phyloP scores from a whole-genome alignment of 2,329 filamentous ascomycete species.

The Sporothrix pseudoabietina region DNA sequence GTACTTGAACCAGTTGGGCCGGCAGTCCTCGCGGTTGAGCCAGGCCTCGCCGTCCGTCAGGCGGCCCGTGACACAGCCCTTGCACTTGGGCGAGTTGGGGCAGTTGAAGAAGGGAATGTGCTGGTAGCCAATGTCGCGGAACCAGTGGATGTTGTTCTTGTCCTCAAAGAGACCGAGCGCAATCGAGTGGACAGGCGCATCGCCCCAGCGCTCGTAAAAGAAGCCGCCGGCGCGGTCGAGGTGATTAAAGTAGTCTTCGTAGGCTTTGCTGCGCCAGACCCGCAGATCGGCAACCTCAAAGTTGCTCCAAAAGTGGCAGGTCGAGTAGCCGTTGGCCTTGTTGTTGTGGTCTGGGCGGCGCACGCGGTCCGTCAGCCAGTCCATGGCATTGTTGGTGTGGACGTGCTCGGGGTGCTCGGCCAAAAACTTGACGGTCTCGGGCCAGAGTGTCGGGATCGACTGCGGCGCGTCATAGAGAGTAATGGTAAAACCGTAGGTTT shows the following conservation, averaged over 20 bases:
- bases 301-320: conserved; percentile 99
- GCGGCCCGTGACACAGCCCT: conserved; percentile 72
- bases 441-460: conserved; percentile 87
- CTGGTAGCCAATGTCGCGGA: conserved; percentile 98
- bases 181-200: conserved; percentile 95
- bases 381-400: conserved; percentile 79
- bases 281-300: conserved; percentile 94
- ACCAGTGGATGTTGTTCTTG: conserved; percentile 90
- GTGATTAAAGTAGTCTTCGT: conserved; percentile 96
- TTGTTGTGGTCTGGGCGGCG: conserved; percentile 77
- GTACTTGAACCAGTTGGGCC: conserved; percentile 96
- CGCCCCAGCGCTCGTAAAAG: conserved; percentile 55
- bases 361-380: conserved; percentile 79
- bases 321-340: conserved; percentile 89
- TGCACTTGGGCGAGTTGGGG: conserved; percentile 90
- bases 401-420: conserved; percentile 80
- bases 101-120: conserved; percentile 99
- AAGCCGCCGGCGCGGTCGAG: conserved; percentile 92
- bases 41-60: conserved; percentile 87
- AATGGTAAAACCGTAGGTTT: conserved; percentile 98
- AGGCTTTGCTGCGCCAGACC: conserved; percentile 87
- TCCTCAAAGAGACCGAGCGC: conserved; percentile 92
- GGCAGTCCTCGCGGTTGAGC: conserved; percentile 87
- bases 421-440: conserved; percentile 91
- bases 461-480: conserved; percentile 91